These are phyloP conservation scores for Liriodendron chinense DNA, from an alignment of 164 flowering plant species.

Conservation along the genomic window DNA sequence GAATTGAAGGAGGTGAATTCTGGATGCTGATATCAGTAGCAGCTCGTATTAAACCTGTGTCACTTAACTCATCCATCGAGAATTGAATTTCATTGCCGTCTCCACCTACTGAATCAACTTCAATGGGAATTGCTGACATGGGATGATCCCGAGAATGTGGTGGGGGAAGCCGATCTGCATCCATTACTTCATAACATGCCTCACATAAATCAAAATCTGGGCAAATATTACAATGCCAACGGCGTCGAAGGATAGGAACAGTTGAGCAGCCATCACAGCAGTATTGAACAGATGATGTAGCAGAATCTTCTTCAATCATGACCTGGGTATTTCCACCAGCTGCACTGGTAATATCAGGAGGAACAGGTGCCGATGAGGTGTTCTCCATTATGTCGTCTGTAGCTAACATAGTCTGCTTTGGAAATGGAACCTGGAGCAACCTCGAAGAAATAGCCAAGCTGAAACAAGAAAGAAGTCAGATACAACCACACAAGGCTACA, in stretches of 20 bases:
- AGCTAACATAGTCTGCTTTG: slow-evolving; percentile 89
- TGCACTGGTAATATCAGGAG: slow-evolving; percentile 37
- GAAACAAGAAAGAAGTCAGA: slow-evolving; percentile 25
- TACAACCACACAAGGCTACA: background rate
- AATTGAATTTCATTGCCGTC: slow-evolving; percentile 83
- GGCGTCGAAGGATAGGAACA: slow-evolving; percentile 87
- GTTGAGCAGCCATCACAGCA: slow-evolving; percentile 99
- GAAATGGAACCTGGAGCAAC: slow-evolving; percentile 98
- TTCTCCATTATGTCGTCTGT: slow-evolving; percentile 76
- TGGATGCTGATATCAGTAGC: slow-evolving; percentile 40
- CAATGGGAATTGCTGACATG: slow-evolving; percentile 97
- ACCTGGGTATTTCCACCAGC: slow-evolving; percentile 66
- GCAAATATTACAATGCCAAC: slow-evolving; percentile 98
- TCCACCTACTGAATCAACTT: slow-evolving; percentile 76
- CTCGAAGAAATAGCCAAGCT: slow-evolving; percentile 99
- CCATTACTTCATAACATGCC: slow-evolving; percentile 88
- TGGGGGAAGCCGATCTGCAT: slow-evolving; percentile 88
- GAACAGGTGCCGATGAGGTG: slow-evolving; percentile 37
- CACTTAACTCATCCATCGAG: slow-evolving; percentile 61
- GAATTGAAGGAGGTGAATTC: slow-evolving; percentile 71
- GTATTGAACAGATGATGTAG: slow-evolving; percentile 92
- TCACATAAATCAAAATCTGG: slow-evolving; percentile 99
- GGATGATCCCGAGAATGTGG: slow-evolving; percentile 97
- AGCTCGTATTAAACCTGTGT: slow-evolving; percentile 49
- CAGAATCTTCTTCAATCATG: slow-evolving; percentile 90